phyloP scores from a whole-genome alignment of 2,329 filamentous ascomycete genomes.

The Ilyonectria destructans region DNA sequence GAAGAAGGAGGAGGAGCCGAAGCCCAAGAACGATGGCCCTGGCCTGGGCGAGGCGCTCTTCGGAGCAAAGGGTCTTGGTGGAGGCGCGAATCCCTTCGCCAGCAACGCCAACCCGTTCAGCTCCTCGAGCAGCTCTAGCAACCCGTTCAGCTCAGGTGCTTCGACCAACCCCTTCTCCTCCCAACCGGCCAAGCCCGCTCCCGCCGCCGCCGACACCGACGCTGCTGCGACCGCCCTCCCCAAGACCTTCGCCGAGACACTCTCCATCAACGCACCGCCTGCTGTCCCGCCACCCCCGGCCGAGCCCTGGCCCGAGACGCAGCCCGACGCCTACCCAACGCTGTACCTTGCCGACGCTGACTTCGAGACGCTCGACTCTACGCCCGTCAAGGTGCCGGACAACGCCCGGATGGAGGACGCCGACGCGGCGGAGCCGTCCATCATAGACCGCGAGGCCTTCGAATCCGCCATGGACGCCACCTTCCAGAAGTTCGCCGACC shows the following conservation, averaged over 20 bases:
- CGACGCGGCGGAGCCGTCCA: slow-evolving; percentile 58
- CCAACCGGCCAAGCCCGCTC: slow-evolving; percentile 54
- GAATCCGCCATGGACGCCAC: slow-evolving; percentile 83
- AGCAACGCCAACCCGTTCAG: slow-evolving; percentile 67
- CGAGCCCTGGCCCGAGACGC: slow-evolving; percentile 84
- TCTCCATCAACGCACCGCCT: slow-evolving; percentile 77
- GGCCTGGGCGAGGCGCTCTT: slow-evolving; percentile 80
- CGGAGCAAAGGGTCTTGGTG: slow-evolving; percentile 70
- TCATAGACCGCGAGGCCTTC: slow-evolving; percentile 79
- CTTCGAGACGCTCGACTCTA: slow-evolving; percentile 86
- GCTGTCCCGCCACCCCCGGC: slow-evolving; percentile 56
- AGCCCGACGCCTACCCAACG: slow-evolving; percentile 81
- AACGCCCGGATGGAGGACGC: slow-evolving; percentile 63
- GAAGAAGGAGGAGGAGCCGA: slow-evolving; percentile 54
- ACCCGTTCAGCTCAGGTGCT: slow-evolving; percentile 51
- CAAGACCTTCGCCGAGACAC: slow-evolving; percentile 81
- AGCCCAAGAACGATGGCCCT: slow-evolving; percentile 56
- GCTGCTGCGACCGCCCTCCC: slow-evolving; percentile 59
- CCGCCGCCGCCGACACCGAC: slow-evolving; percentile 41
- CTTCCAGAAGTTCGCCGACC: slow-evolving; percentile 86
- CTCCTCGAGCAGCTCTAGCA: slow-evolving; percentile 45
- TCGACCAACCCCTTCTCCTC: slow-evolving; percentile 52
- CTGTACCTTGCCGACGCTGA: slow-evolving; percentile 91
- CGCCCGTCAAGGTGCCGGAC: slow-evolving; percentile 65
- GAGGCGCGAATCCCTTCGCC: slow-evolving; percentile 73